Base-by-base conservation (phyloP, 202 grass and related monocot genomes). In the Tripidium arundinaceum region DNA sequence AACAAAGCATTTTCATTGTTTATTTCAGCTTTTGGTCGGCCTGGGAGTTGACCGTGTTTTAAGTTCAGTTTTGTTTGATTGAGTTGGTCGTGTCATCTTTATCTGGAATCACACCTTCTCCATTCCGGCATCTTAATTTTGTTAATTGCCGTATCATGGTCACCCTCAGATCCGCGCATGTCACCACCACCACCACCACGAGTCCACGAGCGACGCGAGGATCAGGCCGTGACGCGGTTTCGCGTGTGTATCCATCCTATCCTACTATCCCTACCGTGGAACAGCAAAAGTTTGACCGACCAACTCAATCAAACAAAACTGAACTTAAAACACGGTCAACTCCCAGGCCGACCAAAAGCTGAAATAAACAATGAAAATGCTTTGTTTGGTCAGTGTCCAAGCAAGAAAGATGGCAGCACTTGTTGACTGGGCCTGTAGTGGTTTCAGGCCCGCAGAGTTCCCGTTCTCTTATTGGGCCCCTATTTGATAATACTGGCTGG, bases 201-300 rank as follows among this genome's bases (percentile, higher is more conserved):
- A n/a, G n/a, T n/a, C n/a, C n/a, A n/a, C n/a, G n/a, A n/a, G 29
- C 49, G 19, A 54, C 49, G 19, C 19, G n/a, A 63, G 78, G 78
- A 76, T 76, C 5, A 76, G 52, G 70, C 54, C 18, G 24, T 62
- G 71, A 76, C 84, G 84, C 70, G 52, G 11, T 76, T 62, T 60
- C 78, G 70, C 28, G 63, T 33, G 55, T 6, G 57, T 25, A 19
- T 26, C 37, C 34, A 41, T 15, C 62, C 28, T 19, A 6, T 19
- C 46, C 71, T 13, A 16, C 11, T 13, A 11, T 55, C 8, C 29
- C 49, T 45, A 24, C 14, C 55, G 15, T 70, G 21, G 25, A 37
- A 39, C 21, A 41, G 34, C 42, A 22, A 55, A 77, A 63, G 25
- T 71, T 71, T 77, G 79, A 77, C 85, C 65, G 22, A 28, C 68